Percentiles rank a stretch among this genome's conserved stretches.
These are phyloP conservation scores for Leccinum pachyderme DNA, from an alignment of 1,284 basidiomycete species.

Conservation along the genomic window DNA sequence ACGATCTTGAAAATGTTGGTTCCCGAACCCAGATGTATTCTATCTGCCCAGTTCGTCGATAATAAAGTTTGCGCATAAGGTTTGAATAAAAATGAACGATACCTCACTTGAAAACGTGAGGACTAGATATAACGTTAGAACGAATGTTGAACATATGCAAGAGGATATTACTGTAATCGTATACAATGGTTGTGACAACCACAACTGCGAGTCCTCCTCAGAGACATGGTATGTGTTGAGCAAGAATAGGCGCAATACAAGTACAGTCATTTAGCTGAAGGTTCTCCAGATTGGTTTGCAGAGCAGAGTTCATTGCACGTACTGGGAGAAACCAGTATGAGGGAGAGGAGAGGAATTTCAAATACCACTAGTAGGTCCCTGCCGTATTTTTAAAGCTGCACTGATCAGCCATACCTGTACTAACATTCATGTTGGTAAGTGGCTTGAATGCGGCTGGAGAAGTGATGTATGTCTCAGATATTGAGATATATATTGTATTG, in stretches of 20 bases:
- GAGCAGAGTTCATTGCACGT: background rate
- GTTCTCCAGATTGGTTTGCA: background rate
- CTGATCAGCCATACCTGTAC: no score
- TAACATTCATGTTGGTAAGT: no score
- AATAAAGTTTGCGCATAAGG: background rate
- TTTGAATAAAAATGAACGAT: background rate
- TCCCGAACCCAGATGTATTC: background rate
- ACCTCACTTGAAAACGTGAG: background rate
- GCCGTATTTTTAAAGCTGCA: no score
- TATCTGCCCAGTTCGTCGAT: background rate
- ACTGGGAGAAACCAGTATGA: background rate
- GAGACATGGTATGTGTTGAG: background rate
- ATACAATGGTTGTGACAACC: background rate
- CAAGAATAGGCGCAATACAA: background rate
- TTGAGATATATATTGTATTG: no score
- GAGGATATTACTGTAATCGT: background rate
- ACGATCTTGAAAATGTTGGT: background rate
- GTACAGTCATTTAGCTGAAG: background rate
- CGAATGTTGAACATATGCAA: background rate
- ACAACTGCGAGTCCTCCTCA: background rate
- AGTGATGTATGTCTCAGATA: no score
- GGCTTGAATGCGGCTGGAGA: no score
- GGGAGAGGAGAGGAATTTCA: background rate
- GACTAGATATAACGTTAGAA: background rate
- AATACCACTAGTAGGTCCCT: no score